These are phyloP conservation scores for Saccharum hybrid DNA, from an alignment of 202 grass and related monocot species.

Conservation along the genomic window DNA sequence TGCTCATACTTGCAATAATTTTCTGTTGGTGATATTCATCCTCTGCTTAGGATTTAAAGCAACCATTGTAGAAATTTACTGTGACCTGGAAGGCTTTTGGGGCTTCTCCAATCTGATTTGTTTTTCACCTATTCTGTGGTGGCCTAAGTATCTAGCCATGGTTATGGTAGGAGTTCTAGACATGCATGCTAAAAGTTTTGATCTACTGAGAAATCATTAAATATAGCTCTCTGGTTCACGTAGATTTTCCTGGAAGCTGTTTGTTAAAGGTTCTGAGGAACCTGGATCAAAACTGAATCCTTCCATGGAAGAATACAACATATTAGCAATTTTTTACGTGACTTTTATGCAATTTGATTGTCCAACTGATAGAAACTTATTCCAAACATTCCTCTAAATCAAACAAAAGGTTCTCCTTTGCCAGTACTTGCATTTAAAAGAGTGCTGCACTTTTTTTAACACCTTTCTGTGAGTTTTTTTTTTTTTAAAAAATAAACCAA, in stretches of 20 bases:
- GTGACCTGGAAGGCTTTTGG: not conserved
- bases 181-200: conserved; percentile 7
- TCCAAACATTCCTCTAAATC: conserved; percentile 22
- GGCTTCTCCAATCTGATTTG: conserved; percentile 24
- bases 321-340: not conserved
- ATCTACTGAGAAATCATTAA: not conserved
- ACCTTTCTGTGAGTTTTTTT: not conserved
- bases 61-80: not conserved
- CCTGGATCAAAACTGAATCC: conserved; percentile 5
- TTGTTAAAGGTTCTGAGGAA: conserved; percentile 3
- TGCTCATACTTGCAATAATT: conserved; percentile 35
- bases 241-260: conserved; percentile 25
- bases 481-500: not conserved
- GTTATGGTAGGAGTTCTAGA: not conserved
- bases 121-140: conserved; percentile 8
- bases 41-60: conserved; percentile 37
- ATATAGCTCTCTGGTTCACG: not conserved
- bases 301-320: conserved; percentile 27
- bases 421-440: conserved; percentile 26
- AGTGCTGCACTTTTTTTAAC: not conserved
- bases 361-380: conserved; percentile 1
- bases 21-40: conserved; percentile 28
- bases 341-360: not conserved
- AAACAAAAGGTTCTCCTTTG: conserved; percentile 8
- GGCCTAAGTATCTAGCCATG: conserved; percentile 4